Conservation (phyloP, 805 yeast genomes). For the Ogataea trehalophila region DNA sequence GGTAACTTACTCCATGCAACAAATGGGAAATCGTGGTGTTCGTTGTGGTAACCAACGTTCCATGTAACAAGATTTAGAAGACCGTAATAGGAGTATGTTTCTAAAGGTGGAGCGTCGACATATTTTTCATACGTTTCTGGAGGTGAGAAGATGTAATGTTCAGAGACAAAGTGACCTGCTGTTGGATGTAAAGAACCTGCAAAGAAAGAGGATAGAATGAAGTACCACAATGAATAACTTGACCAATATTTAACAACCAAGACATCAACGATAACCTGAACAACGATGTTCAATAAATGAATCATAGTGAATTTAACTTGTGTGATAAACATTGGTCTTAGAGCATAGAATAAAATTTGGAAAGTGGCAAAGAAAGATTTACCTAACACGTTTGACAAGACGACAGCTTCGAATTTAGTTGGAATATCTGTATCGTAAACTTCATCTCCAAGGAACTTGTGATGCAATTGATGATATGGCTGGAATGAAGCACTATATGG, state of each 20-base stretch:
- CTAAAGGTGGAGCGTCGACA: constrained; percentile 53
- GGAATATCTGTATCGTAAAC: constrained; percentile 85
- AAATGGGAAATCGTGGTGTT: constrained; percentile 94
- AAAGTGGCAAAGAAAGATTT: constrained; percentile 87
- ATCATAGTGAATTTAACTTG: constrained; percentile 68
- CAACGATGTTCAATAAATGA: constrained; percentile 63
- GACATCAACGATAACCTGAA: constrained; percentile 56
- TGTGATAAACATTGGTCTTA: constrained; percentile 84
- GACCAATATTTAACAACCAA: constrained; percentile 61
- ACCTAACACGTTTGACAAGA: constrained; percentile 74
- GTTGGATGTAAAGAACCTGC: constrained; percentile 93
- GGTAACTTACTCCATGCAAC: constrained; percentile 85
- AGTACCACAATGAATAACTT: constrained; percentile 55
- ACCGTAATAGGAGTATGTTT: constrained; percentile 89
- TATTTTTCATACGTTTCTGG: constrained; percentile 29
- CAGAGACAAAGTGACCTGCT: constrained; percentile 96
- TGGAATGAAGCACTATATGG: constrained; percentile 87
- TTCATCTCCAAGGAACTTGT: constrained; percentile 84
- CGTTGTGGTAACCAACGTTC: constrained; percentile 93
- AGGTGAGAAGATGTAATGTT: constrained; percentile 75
- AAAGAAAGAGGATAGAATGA: constrained; percentile 70
- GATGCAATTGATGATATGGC: constrained; percentile 90
- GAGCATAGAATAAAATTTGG: constrained; percentile 84
- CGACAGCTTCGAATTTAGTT: constrained; percentile 66
- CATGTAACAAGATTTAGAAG: constrained; percentile 71